phyloP scores from a whole-genome alignment of 371 early-diverging fungal genomes.

The Phascolomyces articulosus region DNA sequence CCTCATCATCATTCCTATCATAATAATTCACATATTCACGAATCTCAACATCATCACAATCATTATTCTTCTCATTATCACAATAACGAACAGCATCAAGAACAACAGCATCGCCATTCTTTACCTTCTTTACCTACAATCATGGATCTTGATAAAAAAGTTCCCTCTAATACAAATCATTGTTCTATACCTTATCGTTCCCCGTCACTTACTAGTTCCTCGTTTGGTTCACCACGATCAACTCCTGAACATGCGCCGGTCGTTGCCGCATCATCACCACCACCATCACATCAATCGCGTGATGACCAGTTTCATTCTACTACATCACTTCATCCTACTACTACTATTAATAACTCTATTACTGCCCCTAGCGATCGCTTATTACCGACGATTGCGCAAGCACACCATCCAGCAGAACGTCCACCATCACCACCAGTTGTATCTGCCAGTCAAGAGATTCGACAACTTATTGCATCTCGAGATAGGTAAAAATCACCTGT shows the following conservation, averaged over 20 bases:
- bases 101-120: constrained; percentile 8
- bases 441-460: constrained; percentile 3
- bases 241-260: constrained; percentile 5
- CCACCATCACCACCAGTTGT: not conserved
- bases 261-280: not conserved
- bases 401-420: not conserved
- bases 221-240: constrained; percentile 10
- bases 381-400: not conserved
- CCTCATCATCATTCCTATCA: not conserved
- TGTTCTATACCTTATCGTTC: not conserved
- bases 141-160: constrained; percentile 7
- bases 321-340: too few species aligned
- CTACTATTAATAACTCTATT: too few species aligned
- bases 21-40: not conserved
- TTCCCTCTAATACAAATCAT: not conserved
- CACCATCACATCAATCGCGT: not conserved
- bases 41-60: not conserved
- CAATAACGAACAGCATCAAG: not conserved
- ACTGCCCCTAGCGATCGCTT: not conserved
- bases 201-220: constrained; percentile 8
- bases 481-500: not conserved
- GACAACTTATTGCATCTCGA: not conserved
- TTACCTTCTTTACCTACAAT: constrained; percentile 7
- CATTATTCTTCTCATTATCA: too few species aligned
- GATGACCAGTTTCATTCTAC: constrained; percentile 2